Evolutionary conservation across 2,329 filamentous ascomycete species (phyloP).

Genomic region (Magnaporthiopsis rhizophila): DNA sequence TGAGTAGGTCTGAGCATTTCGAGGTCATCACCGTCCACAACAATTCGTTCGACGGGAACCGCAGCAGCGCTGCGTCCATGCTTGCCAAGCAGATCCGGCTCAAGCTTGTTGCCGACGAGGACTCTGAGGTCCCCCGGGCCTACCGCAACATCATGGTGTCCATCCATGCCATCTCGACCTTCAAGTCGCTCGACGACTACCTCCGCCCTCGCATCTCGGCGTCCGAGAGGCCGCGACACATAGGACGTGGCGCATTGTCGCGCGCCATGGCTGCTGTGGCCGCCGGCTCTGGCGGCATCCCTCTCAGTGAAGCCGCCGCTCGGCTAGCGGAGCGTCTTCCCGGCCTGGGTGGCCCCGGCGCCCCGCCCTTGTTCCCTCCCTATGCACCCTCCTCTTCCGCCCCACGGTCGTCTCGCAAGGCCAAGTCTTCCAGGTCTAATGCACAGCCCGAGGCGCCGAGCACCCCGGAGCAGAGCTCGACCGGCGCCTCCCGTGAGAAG

Average conservation of each 20-base stretch:
- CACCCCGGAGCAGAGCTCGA: constrained; percentile 35
- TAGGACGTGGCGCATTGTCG: constrained; percentile 45
- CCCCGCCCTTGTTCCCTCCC: constrained; percentile 28
- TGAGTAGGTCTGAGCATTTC: constrained; percentile 96
- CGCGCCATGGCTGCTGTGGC: constrained; percentile 66
- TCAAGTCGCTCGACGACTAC: constrained; percentile 95
- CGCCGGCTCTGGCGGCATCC: constrained; percentile 57
- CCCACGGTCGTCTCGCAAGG: constrained; percentile 37
- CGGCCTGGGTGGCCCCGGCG: constrained; percentile 15
- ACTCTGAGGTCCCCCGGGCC: constrained; percentile 77
- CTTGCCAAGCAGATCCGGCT: constrained; percentile 90
- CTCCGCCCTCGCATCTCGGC: constrained; percentile 80
- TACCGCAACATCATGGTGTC: constrained; percentile 97
- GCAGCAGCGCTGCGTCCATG: constrained; percentile 91
- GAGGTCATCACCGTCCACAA: constrained; percentile 95
- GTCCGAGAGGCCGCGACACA: constrained; percentile 64
- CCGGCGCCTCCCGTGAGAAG: constrained; percentile 49
- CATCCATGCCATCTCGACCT: constrained; percentile 96
- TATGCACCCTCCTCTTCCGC: constrained; percentile 27
- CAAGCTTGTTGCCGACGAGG: constrained; percentile 80
- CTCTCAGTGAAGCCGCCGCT: constrained; percentile 38
- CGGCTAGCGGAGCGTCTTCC: constrained; percentile 37
- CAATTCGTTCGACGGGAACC: constrained; percentile 81
- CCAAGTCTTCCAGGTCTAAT: constrained; percentile 28
- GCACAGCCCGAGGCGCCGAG: constrained; percentile 29